These are phyloP conservation scores for Mucor sp. DNA, from an alignment of 371 early-diverging fungal species.

Conservation along the genomic window DNA sequence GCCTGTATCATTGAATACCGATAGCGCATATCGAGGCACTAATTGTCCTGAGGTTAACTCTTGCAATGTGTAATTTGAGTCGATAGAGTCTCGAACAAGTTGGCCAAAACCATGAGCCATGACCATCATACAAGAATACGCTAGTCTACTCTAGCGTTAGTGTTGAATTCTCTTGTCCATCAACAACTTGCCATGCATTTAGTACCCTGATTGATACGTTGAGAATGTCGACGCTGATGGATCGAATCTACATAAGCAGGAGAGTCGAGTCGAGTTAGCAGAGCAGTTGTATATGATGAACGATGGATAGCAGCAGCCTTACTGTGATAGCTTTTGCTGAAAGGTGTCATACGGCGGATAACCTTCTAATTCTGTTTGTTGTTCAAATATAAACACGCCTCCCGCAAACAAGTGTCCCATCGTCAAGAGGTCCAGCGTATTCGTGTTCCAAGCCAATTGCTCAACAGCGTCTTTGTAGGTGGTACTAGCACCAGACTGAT, in stretches of 20 bases:
- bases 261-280: too few species aligned
- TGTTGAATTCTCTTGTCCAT: not conserved
- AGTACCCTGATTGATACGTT: slow-evolving; percentile 7
- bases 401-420: slow-evolving; percentile 41
- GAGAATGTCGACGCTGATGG: not conserved
- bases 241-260: slow-evolving; percentile 14
- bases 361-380: slow-evolving; percentile 35
- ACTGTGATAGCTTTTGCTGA: slow-evolving; percentile 21
- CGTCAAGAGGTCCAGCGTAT: slow-evolving; percentile 25
- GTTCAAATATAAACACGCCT: slow-evolving; percentile 38
- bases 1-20: slow-evolving; percentile 32
- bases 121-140: slow-evolving; percentile 59
- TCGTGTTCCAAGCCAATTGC: slow-evolving; percentile 28
- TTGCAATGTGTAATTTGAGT: slow-evolving; percentile 11
- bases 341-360: slow-evolving; percentile 51
- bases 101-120: slow-evolving; percentile 52
- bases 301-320: not conserved
- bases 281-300: slow-evolving; percentile 23
- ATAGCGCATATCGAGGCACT: not conserved
- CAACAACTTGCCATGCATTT: not conserved
- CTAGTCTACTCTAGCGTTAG: slow-evolving; percentile 38
- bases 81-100: slow-evolving; percentile 30
- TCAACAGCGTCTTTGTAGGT: slow-evolving; percentile 16
- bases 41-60: slow-evolving; percentile 30
- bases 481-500: slow-evolving; percentile 16